A percentile compares a stretch with the other conserved stretches of the same genome.
phyloP scores from a whole-genome alignment of 2,329 filamentous ascomycete species.

The Cladosporium phlei region DNA sequence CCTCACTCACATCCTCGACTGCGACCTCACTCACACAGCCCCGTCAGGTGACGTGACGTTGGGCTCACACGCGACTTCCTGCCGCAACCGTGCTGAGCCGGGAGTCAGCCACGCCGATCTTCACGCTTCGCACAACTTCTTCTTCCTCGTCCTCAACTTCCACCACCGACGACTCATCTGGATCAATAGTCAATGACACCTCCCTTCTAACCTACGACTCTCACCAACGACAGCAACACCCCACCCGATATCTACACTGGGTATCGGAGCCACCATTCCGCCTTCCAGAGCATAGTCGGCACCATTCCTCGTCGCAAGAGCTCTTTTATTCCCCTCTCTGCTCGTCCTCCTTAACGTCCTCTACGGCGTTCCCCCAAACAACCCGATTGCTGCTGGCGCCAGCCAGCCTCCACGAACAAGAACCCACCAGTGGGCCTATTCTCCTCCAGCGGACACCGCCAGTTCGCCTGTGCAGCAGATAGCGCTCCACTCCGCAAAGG shows the following conservation, averaged over 20 bases:
- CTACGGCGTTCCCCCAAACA: conserved; percentile 53
- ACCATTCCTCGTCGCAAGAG: conserved; percentile 84
- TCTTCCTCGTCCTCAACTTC: not conserved
- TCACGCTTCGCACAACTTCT: not conserved
- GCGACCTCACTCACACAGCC: too few relatives aligned
- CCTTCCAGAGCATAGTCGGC: conserved; percentile 56
- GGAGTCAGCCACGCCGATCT: not conserved
- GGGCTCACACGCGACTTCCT: not conserved
- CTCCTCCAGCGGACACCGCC: conserved; percentile 64
- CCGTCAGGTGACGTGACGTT: too few relatives aligned
- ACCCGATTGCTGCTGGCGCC: conserved; percentile 70
- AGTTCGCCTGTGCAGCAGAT: conserved; percentile 97
- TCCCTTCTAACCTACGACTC: too few relatives aligned
- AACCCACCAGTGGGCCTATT: conserved; percentile 77
- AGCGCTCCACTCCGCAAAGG: conserved; percentile 67
- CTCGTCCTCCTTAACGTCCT: conserved; percentile 86
- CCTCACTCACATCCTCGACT: too few relatives aligned
- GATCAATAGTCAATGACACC: too few relatives aligned
- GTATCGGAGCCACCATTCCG: conserved; percentile 68
- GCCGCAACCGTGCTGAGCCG: not conserved
- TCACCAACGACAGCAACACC: too few relatives aligned
- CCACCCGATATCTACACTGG: conserved; percentile 75
- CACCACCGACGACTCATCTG: not conserved
- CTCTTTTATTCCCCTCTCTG: conserved; percentile 76
- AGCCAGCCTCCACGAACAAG: conserved; percentile 66